Conservation (phyloP, 2,329 filamentous ascomycete species). For the Trematosphaeria pertusa region DNA sequence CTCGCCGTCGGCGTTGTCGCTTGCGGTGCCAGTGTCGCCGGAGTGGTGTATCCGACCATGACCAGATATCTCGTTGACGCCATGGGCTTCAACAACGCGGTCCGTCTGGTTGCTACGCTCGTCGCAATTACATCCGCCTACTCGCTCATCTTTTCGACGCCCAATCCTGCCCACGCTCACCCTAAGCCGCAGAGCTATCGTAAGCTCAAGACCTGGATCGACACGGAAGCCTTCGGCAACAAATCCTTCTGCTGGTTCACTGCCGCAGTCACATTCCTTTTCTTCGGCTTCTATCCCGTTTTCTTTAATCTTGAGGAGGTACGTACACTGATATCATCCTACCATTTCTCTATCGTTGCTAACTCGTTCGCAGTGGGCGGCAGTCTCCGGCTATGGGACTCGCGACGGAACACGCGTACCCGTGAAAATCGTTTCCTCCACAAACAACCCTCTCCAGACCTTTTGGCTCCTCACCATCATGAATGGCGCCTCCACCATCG, state of each 20-base stretch:
- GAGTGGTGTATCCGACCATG: conserved; percentile 57
- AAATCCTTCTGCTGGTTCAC: conserved; percentile 54
- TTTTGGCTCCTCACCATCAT: conserved; percentile 59
- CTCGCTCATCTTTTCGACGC: conserved; percentile 52
- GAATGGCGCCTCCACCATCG: conserved; percentile 57
- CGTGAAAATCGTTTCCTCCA: conserved; percentile 16
- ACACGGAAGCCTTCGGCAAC: conserved; percentile 53
- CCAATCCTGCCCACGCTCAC: conserved; percentile 51
- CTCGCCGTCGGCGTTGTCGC: conserved; percentile 60
- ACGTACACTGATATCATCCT: conserved; percentile 12
- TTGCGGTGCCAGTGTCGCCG: conserved; percentile 57
- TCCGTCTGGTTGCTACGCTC: conserved; percentile 51
- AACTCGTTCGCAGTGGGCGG: conserved; percentile 51
- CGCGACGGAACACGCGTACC: conserved; percentile 31
- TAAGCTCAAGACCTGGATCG: conserved; percentile 51
- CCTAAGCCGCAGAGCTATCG: conserved; percentile 50
- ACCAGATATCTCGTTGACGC: conserved; percentile 51
- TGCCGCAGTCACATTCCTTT: conserved; percentile 55
- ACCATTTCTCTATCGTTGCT: conserved; percentile 10
- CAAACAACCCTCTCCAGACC: conserved; percentile 50
- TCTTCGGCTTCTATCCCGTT: conserved; percentile 60
- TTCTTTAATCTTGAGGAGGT: conserved; percentile 62
- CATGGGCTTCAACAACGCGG: conserved; percentile 55
- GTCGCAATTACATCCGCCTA: conserved; percentile 50
- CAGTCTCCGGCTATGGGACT: conserved; percentile 50